A percentile compares a stretch with the other conserved stretches of the same genome.
These are phyloP conservation scores for Annona squamosa DNA, from an alignment of 164 flowering plant species.

Conservation along the genomic window DNA sequence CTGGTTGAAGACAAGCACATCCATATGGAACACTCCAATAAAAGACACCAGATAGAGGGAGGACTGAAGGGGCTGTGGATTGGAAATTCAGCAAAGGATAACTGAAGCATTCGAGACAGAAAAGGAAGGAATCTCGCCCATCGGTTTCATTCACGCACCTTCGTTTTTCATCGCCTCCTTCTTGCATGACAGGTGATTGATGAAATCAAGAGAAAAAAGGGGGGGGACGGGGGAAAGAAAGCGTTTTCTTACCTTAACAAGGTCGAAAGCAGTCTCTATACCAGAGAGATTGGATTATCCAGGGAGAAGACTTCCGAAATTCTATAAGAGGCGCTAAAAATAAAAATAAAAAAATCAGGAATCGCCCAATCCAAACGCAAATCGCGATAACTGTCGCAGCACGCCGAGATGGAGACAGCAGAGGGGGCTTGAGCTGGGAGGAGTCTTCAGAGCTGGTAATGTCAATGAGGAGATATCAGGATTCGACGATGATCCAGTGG, in stretches of 20 bases:
- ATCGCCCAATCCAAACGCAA: too few species aligned
- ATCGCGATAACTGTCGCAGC: too few species aligned
- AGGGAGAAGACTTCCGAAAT: too few species aligned
- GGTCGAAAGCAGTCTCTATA: not conserved
- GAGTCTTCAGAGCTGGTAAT: too few species aligned
- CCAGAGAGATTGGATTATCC: not conserved
- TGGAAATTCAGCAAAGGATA: not conserved
- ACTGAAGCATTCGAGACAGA: not conserved
- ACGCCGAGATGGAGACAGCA: too few species aligned
- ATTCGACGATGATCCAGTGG: too few species aligned
- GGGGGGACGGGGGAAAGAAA: not conserved
- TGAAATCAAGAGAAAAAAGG: not conserved
- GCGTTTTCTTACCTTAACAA: not conserved
- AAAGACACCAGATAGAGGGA: not conserved
- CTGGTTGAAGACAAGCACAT: too few species aligned
- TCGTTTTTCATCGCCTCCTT: not conserved
- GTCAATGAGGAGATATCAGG: too few species aligned
- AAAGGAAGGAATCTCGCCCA: not conserved
- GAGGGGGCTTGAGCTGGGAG: too few species aligned
- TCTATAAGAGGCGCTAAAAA: too few species aligned
- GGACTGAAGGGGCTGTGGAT: not conserved
- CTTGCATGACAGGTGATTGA: not conserved
- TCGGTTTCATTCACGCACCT: not conserved
- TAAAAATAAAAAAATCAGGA: too few species aligned
- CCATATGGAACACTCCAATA: not conserved